Conservation (phyloP, 768 basidiomycete species). For the Gloeopeniophorella convolvens region DNA sequence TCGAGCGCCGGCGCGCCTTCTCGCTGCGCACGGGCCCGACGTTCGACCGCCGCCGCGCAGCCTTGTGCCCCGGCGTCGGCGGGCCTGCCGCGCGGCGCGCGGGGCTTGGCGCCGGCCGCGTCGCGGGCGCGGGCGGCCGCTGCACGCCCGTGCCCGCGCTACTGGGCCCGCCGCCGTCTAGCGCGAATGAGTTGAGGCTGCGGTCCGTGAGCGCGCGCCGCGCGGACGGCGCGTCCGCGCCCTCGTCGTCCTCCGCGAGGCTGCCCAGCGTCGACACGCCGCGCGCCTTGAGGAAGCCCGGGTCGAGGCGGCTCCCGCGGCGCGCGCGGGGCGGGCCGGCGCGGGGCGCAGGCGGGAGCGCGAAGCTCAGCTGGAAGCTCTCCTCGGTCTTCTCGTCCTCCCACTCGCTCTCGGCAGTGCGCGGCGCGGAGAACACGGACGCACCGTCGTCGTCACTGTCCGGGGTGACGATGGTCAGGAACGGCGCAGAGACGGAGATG, state of each 20-base stretch:
- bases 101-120: background rate
- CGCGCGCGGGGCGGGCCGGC: conserved; percentile 10
- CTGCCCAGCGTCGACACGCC: conserved; percentile 48
- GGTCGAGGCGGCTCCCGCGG: conserved; percentile 63
- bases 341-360: conserved; percentile 22
- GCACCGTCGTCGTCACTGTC: too few relatives aligned
- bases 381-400: conserved; percentile 86
- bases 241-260: conserved; percentile 69
- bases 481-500: conserved; percentile 28
- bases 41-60: conserved; percentile 57
- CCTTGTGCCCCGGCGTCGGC: conserved; percentile 26
- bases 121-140: background rate
- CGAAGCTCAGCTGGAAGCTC: conserved; percentile 53
- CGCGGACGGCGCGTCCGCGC: conserved; percentile 27
- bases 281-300: conserved; percentile 55
- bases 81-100: conserved; percentile 4
- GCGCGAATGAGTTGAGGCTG: conserved; percentile 48
- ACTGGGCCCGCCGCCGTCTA: conserved; percentile 35
- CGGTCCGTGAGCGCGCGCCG: conserved; percentile 54
- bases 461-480: too few relatives aligned
- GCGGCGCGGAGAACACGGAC: conserved; percentile 34
- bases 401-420: conserved; percentile 77
- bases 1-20: conserved; percentile 68
- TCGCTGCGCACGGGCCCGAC: conserved; percentile 72
- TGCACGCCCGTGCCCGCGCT: conserved; percentile 22